A percentile compares a stretch with the other conserved stretches of the same genome.
phyloP scores from a whole-genome alignment of 176 grass and related monocot genomes.

The Poa annua region DNA sequence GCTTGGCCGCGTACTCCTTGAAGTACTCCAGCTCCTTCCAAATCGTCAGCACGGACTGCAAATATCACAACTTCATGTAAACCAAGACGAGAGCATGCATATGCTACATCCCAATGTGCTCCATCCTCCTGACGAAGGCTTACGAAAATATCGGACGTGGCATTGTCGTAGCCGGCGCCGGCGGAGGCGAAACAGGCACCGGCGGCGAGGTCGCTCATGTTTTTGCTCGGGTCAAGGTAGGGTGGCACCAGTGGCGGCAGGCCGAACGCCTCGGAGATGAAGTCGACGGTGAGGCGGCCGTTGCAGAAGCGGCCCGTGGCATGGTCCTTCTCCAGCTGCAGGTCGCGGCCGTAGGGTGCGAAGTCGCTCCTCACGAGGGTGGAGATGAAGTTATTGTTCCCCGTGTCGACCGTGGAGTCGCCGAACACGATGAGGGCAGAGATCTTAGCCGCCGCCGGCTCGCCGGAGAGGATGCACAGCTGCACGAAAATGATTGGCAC shows the following conservation, averaged over 20 bases:
- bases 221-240: slow-evolving; percentile 62
- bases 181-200: slow-evolving; percentile 88
- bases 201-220: slow-evolving; percentile 52
- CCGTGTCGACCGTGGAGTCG: slow-evolving; percentile 86
- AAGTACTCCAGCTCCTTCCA: slow-evolving; percentile 63
- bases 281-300: slow-evolving; percentile 70
- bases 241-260: slow-evolving; percentile 65
- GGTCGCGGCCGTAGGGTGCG: slow-evolving; percentile 82
- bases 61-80: background rate
- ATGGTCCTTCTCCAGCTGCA: background rate
- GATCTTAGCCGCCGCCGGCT: slow-evolving; percentile 34
- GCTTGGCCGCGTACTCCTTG: slow-evolving; percentile 61
- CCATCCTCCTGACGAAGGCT: background rate
- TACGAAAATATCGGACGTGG: slow-evolving; percentile 75
- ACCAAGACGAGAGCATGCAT: slow-evolving; percentile 2
- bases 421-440: slow-evolving; percentile 85
- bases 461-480: slow-evolving; percentile 27
- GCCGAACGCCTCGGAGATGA: slow-evolving; percentile 82
- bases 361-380: slow-evolving; percentile 74
- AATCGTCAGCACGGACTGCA: slow-evolving; percentile 57
- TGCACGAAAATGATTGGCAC: slow-evolving; percentile 12
- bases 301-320: slow-evolving; percentile 80
- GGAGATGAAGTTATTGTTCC: slow-evolving; percentile 82
- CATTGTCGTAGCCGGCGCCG: slow-evolving; percentile 75
- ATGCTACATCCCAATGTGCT: background rate